Evolutionary conservation across 192 early-diverging fungal genomes (phyloP).

Genomic region (Linnemannia exigua): DNA sequence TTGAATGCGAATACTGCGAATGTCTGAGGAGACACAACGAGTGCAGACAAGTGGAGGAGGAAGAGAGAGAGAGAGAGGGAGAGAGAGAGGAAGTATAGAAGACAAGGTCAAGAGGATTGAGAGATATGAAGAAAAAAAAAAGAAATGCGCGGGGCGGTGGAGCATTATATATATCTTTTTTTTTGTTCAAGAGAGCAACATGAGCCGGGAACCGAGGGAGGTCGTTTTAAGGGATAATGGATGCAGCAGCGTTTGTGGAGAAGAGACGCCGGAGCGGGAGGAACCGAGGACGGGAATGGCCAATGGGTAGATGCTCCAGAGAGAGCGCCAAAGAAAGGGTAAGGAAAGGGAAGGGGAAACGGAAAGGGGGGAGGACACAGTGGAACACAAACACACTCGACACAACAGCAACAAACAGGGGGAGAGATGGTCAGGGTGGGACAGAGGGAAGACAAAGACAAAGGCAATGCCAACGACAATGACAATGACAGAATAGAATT

Average conservation of each 20-base stretch:
- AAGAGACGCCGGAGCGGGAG: neutral
- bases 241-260: neutral
- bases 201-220: neutral
- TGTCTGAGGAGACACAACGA: conserved; percentile 6
- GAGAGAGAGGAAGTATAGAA: neutral
- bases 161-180: conserved; percentile 31
- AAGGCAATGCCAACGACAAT: neutral
- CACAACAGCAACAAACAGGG: neutral
- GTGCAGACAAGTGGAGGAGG: neutral
- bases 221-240: neutral
- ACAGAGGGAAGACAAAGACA: neutral
- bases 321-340: neutral
- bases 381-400: neutral
- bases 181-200: neutral
- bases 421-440: neutral
- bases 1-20: neutral
- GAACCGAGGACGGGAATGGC: neutral
- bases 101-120: neutral
- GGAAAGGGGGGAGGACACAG: neutral
- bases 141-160: neutral
- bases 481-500: neutral
- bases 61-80: neutral
- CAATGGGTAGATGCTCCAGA: neutral
- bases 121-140: conserved; percentile 26
- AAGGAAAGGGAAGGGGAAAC: no score